Evolutionary conservation across 2,329 filamentous ascomycete genomes (phyloP), one percentile per base, ranked within the genome.

Genomic region (Fusarium caatingaense): DNA sequence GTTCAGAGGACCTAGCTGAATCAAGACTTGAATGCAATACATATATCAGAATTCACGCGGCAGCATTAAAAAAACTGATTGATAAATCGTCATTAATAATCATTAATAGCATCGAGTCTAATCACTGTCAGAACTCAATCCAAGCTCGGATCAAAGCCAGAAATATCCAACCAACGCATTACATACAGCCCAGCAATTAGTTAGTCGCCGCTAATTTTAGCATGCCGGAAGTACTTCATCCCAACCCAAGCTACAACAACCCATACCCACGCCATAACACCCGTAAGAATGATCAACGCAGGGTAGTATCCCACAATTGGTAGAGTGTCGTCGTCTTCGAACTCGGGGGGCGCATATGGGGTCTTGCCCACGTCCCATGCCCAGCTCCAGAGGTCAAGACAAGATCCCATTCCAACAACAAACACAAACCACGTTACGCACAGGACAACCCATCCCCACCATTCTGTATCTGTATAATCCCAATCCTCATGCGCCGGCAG

Each of bases 191-290:
- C 34, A 37, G 34, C 16, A 37, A 10, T 37, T 72, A 93, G 77
- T 37, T 72, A 93, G 77, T 89, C 87, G 32, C 86, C 86, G 60
- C 83, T 88, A 63, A 98, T 97, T 83, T 97, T 97, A 34, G 96
- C 95, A 84, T 99, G 96, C 73, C 94, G 90, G 78, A 99, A 99
- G 80, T 98, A 98, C 80, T 99, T 99, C 95, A 99, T 98, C 25
- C 96, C 96, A 50, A 98, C 91, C 96, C 96, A 99, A 13, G 97
- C 96, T 61, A 97, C 91, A 15, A 97, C 89, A 20, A 98, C 96
- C 96, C 96, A 99, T 8, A 98, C 93, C 96, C 96, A 99, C 20
- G 94, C 94, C 93, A 99, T 98, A 28, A 99, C 93, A 49, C 91
- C 91, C 6, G 95, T 98, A 72, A 98, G 83, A 62, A 98, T 96